Evolutionary conservation across 176 grass and related monocot genomes (phyloP), one percentile per base, ranked within the genome.

Genomic region (Metroxylon sagu): DNA sequence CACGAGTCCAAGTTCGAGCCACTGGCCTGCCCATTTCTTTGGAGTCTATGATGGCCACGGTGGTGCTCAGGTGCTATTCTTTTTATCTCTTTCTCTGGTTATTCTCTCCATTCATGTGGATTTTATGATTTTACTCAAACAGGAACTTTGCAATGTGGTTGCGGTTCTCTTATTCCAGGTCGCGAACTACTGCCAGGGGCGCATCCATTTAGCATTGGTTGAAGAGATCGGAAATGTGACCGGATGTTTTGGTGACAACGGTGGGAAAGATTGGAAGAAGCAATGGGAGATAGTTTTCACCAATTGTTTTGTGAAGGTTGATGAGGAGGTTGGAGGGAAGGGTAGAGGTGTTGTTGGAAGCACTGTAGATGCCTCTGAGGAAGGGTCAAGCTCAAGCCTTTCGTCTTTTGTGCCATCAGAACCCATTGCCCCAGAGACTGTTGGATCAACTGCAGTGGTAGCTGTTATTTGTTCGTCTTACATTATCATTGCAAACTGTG

Each of bases 381-480:
- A 61, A 35, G 70, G 7, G 50, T 17, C 28, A 52, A 6, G 25
- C 10, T 14, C 35, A 12, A 43, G 35, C 35, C 56, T 59, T 59
- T 60, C 14, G 18, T 17, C 50, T 25, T 30, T 6, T 3, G 26
- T 21, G 68, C 56, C 61, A 17, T 65, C 59, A 2, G 72, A 76
- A 2, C 69, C 73, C 2, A 39, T 86, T 52, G 60, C 72, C 2
- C 67, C 83, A 0, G 79, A 91, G 72, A 86, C 73, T 54, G 82
- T 91, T 1, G 87, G 87, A 19, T 86, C 87, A 0, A 91, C 87
- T 1, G 87, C 79, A 3, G 67, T 86, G 0, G 72, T 77, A 55
- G 79, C 66, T 0, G 26, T 91, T 28, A 63, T 91, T 17, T 83
- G 82, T 58, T 80, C 87, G 2, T 91, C 87, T 3, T 83, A 91